Conservation (phyloP, 1,139 yeast genomes). For the Lipomyces yarrowii region DNA sequence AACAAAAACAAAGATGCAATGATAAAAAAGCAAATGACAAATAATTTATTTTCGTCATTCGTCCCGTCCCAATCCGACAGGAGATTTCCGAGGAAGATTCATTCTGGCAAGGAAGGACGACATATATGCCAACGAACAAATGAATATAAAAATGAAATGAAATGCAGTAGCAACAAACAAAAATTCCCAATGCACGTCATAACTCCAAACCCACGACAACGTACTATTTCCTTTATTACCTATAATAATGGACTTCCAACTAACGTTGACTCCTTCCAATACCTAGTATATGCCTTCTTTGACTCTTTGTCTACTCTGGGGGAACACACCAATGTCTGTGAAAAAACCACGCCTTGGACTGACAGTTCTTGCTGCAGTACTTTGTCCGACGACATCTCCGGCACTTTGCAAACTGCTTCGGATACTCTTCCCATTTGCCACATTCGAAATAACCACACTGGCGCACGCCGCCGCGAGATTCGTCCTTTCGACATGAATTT, state of each 20-base stretch:
- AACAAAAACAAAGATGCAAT: conserved; percentile 6
- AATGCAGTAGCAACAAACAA: neutral
- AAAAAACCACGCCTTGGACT: conserved; percentile 85
- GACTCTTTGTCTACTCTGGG: conserved; percentile 33
- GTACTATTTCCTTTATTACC: neutral
- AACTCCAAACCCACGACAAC: neutral
- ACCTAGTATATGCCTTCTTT: neutral
- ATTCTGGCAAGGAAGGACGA: neutral
- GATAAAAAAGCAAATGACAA: conserved; percentile 1
- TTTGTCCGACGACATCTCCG: conserved; percentile 92
- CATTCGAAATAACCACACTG: conserved; percentile 94
- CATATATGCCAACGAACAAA: neutral
- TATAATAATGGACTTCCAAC: neutral
- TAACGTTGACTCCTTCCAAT: neutral
- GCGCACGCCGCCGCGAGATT: conserved; percentile 80
- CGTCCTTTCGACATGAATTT: conserved; percentile 91
- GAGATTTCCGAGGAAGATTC: conserved; percentile 5
- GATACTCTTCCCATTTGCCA: conserved; percentile 93
- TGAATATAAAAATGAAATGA: neutral
- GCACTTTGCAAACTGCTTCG: conserved; percentile 93
- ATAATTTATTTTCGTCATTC: neutral
- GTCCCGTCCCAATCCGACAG: neutral
- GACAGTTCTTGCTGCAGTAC: conserved; percentile 92
- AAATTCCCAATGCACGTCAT: neutral
- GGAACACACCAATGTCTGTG: conserved; percentile 92